Conservation (phyloP, 495 filamentous ascomycete genomes). For the Lentithecium fluviatile region DNA sequence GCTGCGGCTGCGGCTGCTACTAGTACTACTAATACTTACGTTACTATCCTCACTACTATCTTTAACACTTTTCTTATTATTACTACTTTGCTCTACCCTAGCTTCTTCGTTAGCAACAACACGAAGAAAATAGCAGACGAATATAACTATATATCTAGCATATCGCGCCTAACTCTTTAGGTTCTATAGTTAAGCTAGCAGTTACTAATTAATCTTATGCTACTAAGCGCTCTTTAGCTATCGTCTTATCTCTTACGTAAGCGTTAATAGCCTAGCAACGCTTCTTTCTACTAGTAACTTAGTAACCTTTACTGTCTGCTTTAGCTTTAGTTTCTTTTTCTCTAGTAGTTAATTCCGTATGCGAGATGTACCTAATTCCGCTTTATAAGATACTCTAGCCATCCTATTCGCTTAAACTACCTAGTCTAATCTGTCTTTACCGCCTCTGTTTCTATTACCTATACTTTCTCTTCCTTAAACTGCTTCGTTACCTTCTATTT, state of each 20-base stretch:
- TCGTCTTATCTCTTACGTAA: conserved; percentile 13
- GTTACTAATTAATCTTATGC: conserved; percentile 5
- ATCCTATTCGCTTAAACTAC: conserved; percentile 12
- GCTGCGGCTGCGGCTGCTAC: too few relatives aligned
- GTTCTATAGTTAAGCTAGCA: conserved; percentile 11
- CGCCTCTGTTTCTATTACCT: conserved; percentile 4
- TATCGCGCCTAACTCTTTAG: conserved; percentile 11
- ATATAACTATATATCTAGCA: conserved; percentile 1
- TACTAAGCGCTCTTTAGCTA: conserved; percentile 15
- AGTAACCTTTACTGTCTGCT: conserved; percentile 1
- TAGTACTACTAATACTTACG: not conserved
- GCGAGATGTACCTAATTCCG: conserved; percentile 11
- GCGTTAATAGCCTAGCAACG: conserved; percentile 11
- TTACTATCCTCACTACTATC: not conserved
- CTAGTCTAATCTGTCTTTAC: conserved; percentile 11
- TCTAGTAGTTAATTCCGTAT: conserved; percentile 5
- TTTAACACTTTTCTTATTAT: not conserved
- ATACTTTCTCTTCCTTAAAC: not conserved
- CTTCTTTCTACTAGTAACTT: conserved; percentile 9
- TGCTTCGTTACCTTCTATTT: conserved; percentile 11
- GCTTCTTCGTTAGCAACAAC: conserved; percentile 1
- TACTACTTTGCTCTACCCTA: not conserved
- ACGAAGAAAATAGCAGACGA: conserved; percentile 10
- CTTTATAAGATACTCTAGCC: too few relatives aligned
- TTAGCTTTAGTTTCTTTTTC: conserved; percentile 3